These are phyloP conservation scores for Aphanoascus verrucosus DNA, from an alignment of 2,329 filamentous ascomycete species.

Conservation along the genomic window DNA sequence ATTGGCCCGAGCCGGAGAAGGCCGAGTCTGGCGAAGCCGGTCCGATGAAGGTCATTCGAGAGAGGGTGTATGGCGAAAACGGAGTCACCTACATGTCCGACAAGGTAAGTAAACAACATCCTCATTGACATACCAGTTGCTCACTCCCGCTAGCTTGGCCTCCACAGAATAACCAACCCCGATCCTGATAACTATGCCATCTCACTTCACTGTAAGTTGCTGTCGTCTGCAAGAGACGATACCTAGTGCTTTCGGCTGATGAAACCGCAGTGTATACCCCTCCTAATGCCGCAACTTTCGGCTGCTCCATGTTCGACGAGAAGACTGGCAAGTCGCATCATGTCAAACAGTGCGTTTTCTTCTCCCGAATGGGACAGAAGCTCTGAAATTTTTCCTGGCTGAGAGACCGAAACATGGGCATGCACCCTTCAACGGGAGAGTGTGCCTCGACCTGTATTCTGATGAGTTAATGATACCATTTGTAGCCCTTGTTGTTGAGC, in stretches of 20 bases:
- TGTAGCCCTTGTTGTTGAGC: slow-evolving; percentile 5
- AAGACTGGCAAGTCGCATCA: slow-evolving; percentile 63
- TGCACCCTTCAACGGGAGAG: slow-evolving; percentile 3
- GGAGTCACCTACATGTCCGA: slow-evolving; percentile 87
- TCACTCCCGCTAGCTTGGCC: slow-evolving; percentile 49
- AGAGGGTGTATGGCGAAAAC: slow-evolving; percentile 58
- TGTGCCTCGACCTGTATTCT: background rate
- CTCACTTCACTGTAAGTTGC: slow-evolving; percentile 59
- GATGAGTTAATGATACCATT: slow-evolving; percentile 8
- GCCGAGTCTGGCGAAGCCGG: slow-evolving; percentile 37
- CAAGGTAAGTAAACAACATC: slow-evolving; percentile 32
- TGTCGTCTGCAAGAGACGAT: background rate
- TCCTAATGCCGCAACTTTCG: slow-evolving; percentile 72
- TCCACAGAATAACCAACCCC: slow-evolving; percentile 72
- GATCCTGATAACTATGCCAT: slow-evolving; percentile 63
- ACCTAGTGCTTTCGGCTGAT: slow-evolving; percentile 1
- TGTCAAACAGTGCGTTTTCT: slow-evolving; percentile 60
- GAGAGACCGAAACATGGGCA: background rate
- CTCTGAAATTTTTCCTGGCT: slow-evolving; percentile 15
- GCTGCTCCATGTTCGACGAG: slow-evolving; percentile 72
- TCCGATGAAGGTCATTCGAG: slow-evolving; percentile 54
- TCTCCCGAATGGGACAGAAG: slow-evolving; percentile 46
- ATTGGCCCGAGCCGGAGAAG: slow-evolving; percentile 49
- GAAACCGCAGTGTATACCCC: slow-evolving; percentile 60
- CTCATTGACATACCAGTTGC: background rate